Percentiles rank a stretch among this genome's conserved stretches.
Evolutionary conservation across 1,284 basidiomycete genomes (phyloP).

Genomic region (Lentinus polychrous): DNA sequence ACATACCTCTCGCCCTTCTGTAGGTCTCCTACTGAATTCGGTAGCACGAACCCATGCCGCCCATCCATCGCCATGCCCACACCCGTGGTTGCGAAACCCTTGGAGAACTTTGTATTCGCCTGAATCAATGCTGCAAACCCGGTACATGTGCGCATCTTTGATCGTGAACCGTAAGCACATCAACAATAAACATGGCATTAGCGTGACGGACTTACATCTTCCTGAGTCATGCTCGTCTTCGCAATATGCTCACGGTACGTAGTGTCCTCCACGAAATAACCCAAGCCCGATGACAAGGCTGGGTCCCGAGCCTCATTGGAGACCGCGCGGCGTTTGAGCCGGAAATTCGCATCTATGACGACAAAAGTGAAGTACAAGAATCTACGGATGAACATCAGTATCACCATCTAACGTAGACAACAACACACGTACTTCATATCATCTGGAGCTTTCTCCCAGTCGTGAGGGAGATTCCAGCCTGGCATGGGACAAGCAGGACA

Average conservation of each 20-base stretch:
- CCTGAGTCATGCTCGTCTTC: conserved; percentile 8
- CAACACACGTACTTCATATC: conserved; percentile 11
- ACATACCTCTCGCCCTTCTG: conserved; percentile 20
- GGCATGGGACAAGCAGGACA: conserved; percentile 32
- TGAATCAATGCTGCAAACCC: conserved; percentile 13
- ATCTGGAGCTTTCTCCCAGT: conserved; percentile 18
- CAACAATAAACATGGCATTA: neutral
- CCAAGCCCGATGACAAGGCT: conserved; percentile 17
- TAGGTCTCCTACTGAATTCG: conserved; percentile 19
- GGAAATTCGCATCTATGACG: conserved; percentile 24
- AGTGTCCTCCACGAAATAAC: conserved; percentile 22
- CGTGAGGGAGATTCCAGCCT: conserved; percentile 24
- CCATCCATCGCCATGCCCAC: conserved; percentile 16
- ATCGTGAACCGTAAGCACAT: neutral
- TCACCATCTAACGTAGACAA: neutral
- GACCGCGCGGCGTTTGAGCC: conserved; percentile 18
- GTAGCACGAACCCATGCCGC: conserved; percentile 18
- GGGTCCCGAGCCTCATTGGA: conserved; percentile 18
- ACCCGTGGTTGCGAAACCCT: conserved; percentile 17
- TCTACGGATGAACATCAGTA: conserved; percentile 7
- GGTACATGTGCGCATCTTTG: conserved; percentile 15
- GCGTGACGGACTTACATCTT: conserved; percentile 13
- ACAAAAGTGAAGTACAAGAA: conserved; percentile 19
- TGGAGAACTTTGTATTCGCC: conserved; percentile 13
- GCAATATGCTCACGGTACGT: conserved; percentile 16